Conservation (phyloP, 2,329 filamentous ascomycete genomes). For the Bretziella fagacearum region DNA sequence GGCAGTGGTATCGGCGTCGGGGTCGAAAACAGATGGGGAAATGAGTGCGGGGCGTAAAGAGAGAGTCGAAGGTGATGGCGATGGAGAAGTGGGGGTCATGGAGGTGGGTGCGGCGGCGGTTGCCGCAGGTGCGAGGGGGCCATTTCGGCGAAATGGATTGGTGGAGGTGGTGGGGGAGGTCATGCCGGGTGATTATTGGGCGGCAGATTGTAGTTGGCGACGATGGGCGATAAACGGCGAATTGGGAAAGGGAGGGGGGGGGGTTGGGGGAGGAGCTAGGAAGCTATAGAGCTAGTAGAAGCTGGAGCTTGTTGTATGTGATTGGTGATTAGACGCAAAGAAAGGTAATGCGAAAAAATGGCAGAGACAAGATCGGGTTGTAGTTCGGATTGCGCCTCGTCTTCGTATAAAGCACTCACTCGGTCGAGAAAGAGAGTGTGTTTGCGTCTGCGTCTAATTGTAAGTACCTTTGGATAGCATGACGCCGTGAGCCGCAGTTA, state of each 20-base stretch:
- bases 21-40: conserved; percentile 8
- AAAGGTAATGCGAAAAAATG: neutral
- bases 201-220: neutral
- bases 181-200: neutral
- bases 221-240: neutral
- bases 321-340: neutral
- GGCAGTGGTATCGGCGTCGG: conserved; percentile 8
- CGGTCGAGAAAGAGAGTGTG: neutral
- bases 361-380: neutral
- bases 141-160: conserved; percentile 13
- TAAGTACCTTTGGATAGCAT: too few species aligned
- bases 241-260: too few species aligned
- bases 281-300: neutral
- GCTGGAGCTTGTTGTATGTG: neutral
- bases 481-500: too few species aligned
- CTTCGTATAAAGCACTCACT: neutral
- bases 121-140: conserved; percentile 1
- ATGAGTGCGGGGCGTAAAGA: conserved; percentile 6
- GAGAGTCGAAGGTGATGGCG: conserved; percentile 5
- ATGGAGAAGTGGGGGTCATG: neutral
- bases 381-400: conserved; percentile 3
- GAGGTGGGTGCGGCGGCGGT: neutral
- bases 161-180: conserved; percentile 10
- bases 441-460: too few species aligned
- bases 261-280: too few species aligned